Evolutionary conservation across 441 rosid genomes (phyloP), one percentile per base, ranked within the genome.

Genomic region (Populus hybrid): DNA sequence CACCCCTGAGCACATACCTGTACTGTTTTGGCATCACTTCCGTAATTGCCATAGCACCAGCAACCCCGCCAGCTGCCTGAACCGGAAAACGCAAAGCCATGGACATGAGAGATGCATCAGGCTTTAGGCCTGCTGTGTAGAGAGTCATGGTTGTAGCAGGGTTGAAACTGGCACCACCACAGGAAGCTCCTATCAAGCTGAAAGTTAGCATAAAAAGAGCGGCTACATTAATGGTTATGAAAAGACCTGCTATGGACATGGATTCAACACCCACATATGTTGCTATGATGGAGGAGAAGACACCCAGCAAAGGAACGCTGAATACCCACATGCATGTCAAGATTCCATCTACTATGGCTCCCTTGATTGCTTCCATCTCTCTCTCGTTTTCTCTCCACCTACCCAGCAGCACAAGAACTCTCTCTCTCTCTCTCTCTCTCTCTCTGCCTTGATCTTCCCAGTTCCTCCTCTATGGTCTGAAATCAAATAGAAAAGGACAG

Each of bases 91-190:
- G 80, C 20, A 84, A 77, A 6, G 90, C 89, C 78, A 87, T 54
- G 73, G 92, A 77, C 24, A 87, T 9, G 69, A 91, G 83, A 26
- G 90, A 85, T 35, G 80, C 26, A 26, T 81, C 85, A 6, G 86
- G 85, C 38, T 72, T 85, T 40, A 87, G 83, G 21, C 93, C 92
- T 2, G 93, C 89, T 8, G 84, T 83, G 59, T 77, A 72, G 77
- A 84, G 67, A 77, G 90, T 21, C 59, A 89, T 72, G 5, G 91
- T 83, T 72, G 90, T 77, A 69, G 88, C 35, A 6, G 95, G 95
- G 54, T 91, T 91, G 87, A 86, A 88, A 81, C 89, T 87, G 30
- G 93, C 92, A 26, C 95, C 93, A 1, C 93, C 95, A 16, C 88
- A 63, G 8, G 69, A 57, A 3, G 70, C 8, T 66, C 86, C 89